Evolutionary conservation across 495 filamentous ascomycete genomes (phyloP), one percentile per base, ranked within the genome.

Genomic region (Neurospora sp.): DNA sequence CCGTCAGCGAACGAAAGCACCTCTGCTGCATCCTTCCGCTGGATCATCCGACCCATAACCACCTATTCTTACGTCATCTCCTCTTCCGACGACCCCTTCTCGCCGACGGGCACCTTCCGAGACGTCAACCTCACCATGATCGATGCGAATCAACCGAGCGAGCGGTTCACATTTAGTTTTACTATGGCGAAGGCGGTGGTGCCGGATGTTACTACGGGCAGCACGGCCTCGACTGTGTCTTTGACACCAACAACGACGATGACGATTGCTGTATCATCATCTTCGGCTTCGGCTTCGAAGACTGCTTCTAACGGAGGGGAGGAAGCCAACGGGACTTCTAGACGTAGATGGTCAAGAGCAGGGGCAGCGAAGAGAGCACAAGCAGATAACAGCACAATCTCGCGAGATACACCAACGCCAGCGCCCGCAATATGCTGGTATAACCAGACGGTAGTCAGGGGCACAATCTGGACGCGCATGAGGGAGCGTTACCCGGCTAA

Each of bases 121-220:
- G 91, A 96, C 73, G 89, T 94, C 72, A 94, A 92, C 16, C 81
- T 96, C 70, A 89, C 91, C 74, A 84, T 97, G 18, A 85, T 97
- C 37, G 88, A 90, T 74, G 88, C 88, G 14, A 89, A 91, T 76
- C 92, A 97, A 37, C 69, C 75, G 10, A 77, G 77, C 40, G 87
- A 90, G 75, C 82, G 84, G 22, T 87, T 87, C 72, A 76, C 73
- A 4, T 89, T 90, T 76, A 81, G 79, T n/a, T 77, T 86, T 16
- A 77, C 74, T 0, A 76, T 83, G 73, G 75, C 80, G 1, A 88
- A 88, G 76, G 73, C 72, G 0, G 85, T 87, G 16, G 80, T 81
- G 3, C 84, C 87, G 68, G 22, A 61, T 76, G n/a, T 66, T 71
- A 69, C 79, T 76, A 16, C 12, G 12, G 11, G 22, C 12, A 16